phyloP scores from a whole-genome alignment of 2,329 filamentous ascomycete genomes.

The Juglanconis sp. region DNA sequence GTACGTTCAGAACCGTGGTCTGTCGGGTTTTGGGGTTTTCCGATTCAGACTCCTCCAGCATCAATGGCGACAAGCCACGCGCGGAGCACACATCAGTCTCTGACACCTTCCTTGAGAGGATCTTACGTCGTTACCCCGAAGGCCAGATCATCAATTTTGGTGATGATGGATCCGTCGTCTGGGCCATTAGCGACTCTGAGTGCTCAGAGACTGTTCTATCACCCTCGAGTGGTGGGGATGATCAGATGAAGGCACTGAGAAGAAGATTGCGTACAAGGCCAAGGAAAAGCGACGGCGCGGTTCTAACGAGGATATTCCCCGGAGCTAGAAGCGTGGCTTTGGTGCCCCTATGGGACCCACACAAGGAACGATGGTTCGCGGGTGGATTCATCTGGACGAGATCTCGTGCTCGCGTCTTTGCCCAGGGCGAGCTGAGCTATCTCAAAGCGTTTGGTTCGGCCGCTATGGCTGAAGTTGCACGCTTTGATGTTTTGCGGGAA shows the following conservation, averaged over 20 bases:
- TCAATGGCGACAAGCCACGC: constrained; percentile 25
- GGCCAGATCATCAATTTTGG: constrained; percentile 46
- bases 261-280: neutral
- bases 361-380: constrained; percentile 18
- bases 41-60: constrained; percentile 29
- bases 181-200: constrained; percentile 3
- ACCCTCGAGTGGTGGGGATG: neutral
- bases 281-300: neutral
- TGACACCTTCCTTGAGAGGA: constrained; percentile 35
- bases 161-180: neutral
- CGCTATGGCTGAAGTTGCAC: constrained; percentile 53
- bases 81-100: constrained; percentile 27
- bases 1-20: neutral
- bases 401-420: constrained; percentile 1
- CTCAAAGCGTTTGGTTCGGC: constrained; percentile 47
- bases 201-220: neutral
- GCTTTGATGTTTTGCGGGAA: constrained; percentile 39
- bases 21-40: constrained; percentile 39
- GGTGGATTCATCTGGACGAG: constrained; percentile 14
- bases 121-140: constrained; percentile 42
- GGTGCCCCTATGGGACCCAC: constrained; percentile 46
- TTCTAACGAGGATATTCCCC: constrained; percentile 29
- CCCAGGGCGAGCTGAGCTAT: constrained; percentile 41
- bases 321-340: constrained; percentile 44
- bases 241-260: neutral